phyloP scores from a whole-genome alignment of 2,329 filamentous ascomycete species.

The Dryadomyces quercus-mongolicae region DNA sequence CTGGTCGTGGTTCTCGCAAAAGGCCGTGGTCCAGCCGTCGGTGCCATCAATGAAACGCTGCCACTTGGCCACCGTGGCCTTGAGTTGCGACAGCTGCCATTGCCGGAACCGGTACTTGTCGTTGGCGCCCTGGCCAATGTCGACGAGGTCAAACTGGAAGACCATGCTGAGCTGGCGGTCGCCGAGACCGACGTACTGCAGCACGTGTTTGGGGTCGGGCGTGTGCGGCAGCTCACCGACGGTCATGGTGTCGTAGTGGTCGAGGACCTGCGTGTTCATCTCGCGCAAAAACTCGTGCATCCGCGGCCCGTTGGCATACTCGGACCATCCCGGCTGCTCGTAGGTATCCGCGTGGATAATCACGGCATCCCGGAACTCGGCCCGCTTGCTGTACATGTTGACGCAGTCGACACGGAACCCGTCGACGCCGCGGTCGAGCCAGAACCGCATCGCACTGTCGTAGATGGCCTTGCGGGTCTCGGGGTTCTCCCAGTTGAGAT shows the following conservation, averaged over 20 bases:
- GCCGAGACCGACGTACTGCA: constrained; percentile 45
- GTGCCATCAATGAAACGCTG: constrained; percentile 39
- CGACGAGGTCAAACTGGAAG: constrained; percentile 54
- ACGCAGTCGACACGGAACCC: constrained; percentile 68
- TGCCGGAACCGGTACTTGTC: constrained; percentile 40
- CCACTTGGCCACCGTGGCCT: constrained; percentile 29
- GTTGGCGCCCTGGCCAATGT: constrained; percentile 37
- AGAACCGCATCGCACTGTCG: constrained; percentile 61
- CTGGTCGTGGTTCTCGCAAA: constrained; percentile 54
- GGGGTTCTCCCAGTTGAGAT: constrained; percentile 74
- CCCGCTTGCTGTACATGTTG: constrained; percentile 58
- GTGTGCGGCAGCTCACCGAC: constrained; percentile 59
- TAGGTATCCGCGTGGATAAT: constrained; percentile 24
- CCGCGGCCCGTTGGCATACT: constrained; percentile 55
- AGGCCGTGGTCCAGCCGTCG: constrained; percentile 47
- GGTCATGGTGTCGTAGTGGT: constrained; percentile 52
- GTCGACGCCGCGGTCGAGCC: constrained; percentile 61
- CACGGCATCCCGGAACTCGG: constrained; percentile 42
- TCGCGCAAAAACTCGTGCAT: constrained; percentile 57
- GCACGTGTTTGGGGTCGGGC: constrained; percentile 41
- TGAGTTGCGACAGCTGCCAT: constrained; percentile 33
- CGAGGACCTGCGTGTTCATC: constrained; percentile 47
- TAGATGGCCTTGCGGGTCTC: constrained; percentile 59
- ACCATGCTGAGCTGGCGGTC: constrained; percentile 56
- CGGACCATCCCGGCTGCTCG: constrained; percentile 39